phyloP scores from a whole-genome alignment of 306 rosid genomes.

The Sechiopsis laciniata region DNA sequence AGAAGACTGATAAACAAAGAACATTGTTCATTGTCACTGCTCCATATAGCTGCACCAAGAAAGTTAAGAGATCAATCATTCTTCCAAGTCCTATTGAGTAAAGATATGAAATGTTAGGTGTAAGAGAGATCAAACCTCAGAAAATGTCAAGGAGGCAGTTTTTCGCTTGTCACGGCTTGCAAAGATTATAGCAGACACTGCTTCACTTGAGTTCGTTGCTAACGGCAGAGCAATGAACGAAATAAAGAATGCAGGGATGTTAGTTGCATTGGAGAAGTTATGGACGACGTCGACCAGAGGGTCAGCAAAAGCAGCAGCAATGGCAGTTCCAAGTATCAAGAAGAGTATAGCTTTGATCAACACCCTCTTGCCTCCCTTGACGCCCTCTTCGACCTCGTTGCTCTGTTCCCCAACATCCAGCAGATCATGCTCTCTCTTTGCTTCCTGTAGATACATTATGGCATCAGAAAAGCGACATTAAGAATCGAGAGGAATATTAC shows the following conservation, averaged over 20 bases:
- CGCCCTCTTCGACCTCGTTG: slow-evolving; percentile 42
- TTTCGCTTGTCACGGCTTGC: slow-evolving; percentile 73
- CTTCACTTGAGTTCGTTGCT: slow-evolving; percentile 91
- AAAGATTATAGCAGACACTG: slow-evolving; percentile 78
- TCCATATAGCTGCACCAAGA: slow-evolving; percentile 66
- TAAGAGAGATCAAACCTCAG: slow-evolving; percentile 56
- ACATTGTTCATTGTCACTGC: slow-evolving; percentile 89
- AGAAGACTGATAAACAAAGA: slow-evolving; percentile 83
- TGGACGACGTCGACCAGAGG: slow-evolving; percentile 86
- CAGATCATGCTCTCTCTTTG: slow-evolving; percentile 63
- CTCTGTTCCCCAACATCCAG: slow-evolving; percentile 43
- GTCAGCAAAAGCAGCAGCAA: slow-evolving; percentile 80
- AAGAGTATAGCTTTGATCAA: slow-evolving; percentile 52
- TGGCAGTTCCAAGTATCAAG: slow-evolving; percentile 58
- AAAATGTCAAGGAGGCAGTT: slow-evolving; percentile 82
- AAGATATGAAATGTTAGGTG: not conserved
- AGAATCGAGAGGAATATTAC: not conserved
- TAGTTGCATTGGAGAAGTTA: slow-evolving; percentile 78
- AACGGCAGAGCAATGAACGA: slow-evolving; percentile 78
- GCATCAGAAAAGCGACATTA: not conserved
- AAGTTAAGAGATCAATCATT: not conserved
- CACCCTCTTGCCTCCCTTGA: slow-evolving; percentile 32
- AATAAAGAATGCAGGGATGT: slow-evolving; percentile 89
- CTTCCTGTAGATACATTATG: slow-evolving; percentile 45
- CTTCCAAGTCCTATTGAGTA: not conserved